These are phyloP conservation scores for Colletotrichum destructivum DNA, from an alignment of 2,329 filamentous ascomycete species.

Conservation along the genomic window DNA sequence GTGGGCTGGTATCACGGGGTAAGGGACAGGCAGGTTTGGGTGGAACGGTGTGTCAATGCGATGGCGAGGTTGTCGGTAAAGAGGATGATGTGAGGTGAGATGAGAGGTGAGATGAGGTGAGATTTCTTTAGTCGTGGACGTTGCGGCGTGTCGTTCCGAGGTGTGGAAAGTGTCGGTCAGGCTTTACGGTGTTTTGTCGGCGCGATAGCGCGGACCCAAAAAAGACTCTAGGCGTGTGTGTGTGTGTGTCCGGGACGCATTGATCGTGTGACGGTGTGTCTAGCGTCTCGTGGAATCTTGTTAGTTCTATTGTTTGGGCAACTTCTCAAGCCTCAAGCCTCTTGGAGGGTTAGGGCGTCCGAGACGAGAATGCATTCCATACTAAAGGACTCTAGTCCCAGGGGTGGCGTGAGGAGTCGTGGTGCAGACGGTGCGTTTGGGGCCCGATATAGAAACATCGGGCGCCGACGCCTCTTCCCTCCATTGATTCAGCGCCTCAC, in stretches of 20 bases:
- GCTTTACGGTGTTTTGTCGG: not conserved
- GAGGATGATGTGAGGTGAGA: not conserved
- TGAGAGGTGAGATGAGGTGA: constrained; percentile 8
- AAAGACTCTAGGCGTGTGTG: too few species aligned
- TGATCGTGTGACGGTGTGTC: not conserved
- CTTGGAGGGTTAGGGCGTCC: not conserved
- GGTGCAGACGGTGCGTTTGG: constrained; percentile 1
- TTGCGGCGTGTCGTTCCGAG: constrained; percentile 5
- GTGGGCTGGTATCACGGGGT: constrained; percentile 31
- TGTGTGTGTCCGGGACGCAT: not conserved
- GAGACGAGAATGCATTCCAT: too few species aligned
- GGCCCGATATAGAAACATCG: constrained; percentile 17
- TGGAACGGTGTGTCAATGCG: not conserved
- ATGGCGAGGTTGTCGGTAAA: constrained; percentile 6
- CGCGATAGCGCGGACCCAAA: not conserved
- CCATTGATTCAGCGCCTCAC: not conserved
- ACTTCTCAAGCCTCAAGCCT: not conserved
- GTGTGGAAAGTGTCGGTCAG: not conserved
- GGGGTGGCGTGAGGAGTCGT: not conserved
- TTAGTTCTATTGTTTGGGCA: not conserved
- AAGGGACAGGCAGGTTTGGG: not conserved
- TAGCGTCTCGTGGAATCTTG: not conserved
- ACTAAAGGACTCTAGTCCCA: not conserved
- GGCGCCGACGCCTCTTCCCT: constrained; percentile 1
- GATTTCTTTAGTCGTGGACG: not conserved